Conservation (phyloP, 805 yeast species). For the Cyberlindnera mrakii region DNA sequence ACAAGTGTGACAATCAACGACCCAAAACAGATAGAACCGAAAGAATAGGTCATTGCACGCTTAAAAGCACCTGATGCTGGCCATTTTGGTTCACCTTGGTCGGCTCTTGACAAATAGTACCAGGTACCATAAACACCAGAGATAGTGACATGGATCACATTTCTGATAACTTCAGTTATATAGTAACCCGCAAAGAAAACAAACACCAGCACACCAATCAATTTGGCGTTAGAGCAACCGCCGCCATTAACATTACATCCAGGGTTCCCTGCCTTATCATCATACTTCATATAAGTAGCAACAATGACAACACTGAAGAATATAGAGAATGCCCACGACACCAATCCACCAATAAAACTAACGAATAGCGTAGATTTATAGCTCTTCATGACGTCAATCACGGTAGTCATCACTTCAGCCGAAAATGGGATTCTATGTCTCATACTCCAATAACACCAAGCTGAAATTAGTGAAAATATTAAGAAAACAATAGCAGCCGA, state of each 20-base stretch:
- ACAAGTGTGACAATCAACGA: slow-evolving; percentile 66
- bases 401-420: slow-evolving; percentile 59
- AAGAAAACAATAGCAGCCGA: slow-evolving; percentile 76
- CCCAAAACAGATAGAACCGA: slow-evolving; percentile 89
- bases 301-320: slow-evolving; percentile 64
- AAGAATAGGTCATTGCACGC: slow-evolving; percentile 77
- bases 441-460: slow-evolving; percentile 69
- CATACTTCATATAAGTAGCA: slow-evolving; percentile 73
- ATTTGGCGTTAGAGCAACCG: slow-evolving; percentile 49
- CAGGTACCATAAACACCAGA: slow-evolving; percentile 87
- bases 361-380: slow-evolving; percentile 66
- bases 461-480: slow-evolving; percentile 56
- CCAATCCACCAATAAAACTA: slow-evolving; percentile 52
- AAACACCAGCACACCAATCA: slow-evolving; percentile 66
- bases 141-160: slow-evolving; percentile 72
- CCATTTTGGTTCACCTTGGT: slow-evolving; percentile 70
- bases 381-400: slow-evolving; percentile 70
- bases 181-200: slow-evolving; percentile 80
- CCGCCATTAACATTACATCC: slow-evolving; percentile 49
- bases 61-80: slow-evolving; percentile 79
- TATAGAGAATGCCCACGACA: slow-evolving; percentile 57
- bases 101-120: slow-evolving; percentile 75
- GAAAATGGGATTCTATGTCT: slow-evolving; percentile 69
- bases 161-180: slow-evolving; percentile 76
- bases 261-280: slow-evolving; percentile 45